Evolutionary conservation across 2,329 filamentous ascomycete genomes (phyloP).

Genomic region (Botrytis pseudocinerea): DNA sequence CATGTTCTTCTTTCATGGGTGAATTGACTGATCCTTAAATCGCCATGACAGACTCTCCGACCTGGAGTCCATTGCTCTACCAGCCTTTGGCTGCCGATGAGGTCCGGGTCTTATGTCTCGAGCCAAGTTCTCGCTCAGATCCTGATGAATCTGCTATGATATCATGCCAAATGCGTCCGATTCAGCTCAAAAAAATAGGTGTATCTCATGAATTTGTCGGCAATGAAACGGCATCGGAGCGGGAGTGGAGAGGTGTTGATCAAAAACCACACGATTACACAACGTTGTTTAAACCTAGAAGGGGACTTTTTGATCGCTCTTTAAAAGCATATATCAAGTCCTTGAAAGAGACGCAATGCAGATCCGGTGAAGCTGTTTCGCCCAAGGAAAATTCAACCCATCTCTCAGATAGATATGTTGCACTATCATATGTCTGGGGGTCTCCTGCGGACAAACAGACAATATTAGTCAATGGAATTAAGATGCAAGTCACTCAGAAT

Average conservation of each 20-base stretch:
- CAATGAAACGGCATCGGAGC: background rate
- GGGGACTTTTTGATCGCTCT: slow-evolving; percentile 9
- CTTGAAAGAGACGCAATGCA: background rate
- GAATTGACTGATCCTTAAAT: background rate
- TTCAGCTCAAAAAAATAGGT: background rate
- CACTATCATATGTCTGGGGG: slow-evolving; percentile 21
- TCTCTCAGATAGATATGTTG: slow-evolving; percentile 18
- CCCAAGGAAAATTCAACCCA: background rate
- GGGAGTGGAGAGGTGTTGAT: background rate
- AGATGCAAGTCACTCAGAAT: slow-evolving; percentile 15
- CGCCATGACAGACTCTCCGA: background rate
- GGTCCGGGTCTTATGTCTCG: slow-evolving; percentile 10
- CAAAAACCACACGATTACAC: background rate
- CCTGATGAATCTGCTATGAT: slow-evolving; percentile 2
- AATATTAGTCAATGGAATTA: slow-evolving; percentile 14
- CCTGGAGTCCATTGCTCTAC: slow-evolving; percentile 12
- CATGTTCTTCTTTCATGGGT: rapidly evolving
- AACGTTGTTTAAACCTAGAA: slow-evolving; percentile 12
- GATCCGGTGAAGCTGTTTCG: too few relatives aligned
- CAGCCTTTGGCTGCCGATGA: background rate
- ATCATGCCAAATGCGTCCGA: slow-evolving; percentile 13
- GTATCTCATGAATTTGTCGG: background rate
- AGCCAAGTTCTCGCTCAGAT: slow-evolving; percentile 17
- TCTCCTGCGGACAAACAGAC: slow-evolving; percentile 1
- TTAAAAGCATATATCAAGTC: slow-evolving; percentile 11